Evolutionary conservation across 495 filamentous ascomycete genomes (phyloP), one percentile per base, ranked within the genome.

Genomic region (Xylaria curta): DNA sequence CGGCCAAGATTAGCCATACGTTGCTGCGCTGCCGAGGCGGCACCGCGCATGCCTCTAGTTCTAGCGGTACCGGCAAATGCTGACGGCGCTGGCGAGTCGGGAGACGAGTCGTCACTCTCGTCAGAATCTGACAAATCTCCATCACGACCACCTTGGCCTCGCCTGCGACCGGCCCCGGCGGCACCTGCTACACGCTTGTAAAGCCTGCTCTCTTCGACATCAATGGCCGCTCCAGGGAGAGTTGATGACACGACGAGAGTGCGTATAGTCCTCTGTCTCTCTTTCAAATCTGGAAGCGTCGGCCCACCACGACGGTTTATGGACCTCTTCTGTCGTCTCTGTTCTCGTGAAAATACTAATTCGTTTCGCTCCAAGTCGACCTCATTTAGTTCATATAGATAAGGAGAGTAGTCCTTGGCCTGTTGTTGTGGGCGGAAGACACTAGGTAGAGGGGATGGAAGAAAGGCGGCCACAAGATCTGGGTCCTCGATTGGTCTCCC

Each of bases 241-340:
- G 96, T 93, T 5, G 91, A 92, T 26, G 96, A 98, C 3, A 99
- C 94, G 68, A 98, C 87, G 73, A 97, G 84, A 0, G 94, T 97
- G 17, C 96, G 89, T 67, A 98, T 94, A 2, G 95, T 97, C 51
- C 94, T 89, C 78, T 93, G 94, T 47, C 95, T 89, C 76, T 99
- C 97, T 78, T 98, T 98, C 40, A 99, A 88, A 82, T 99, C 96
- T 15, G 96, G 96, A 49, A 99, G 84, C 69, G 93, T 91, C n/a
- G 97, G 96, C 0, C 96, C 96, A 71, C 96, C 96, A 66, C 96
- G 90, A 60, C 96, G 89, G 78, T 97, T 98, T 68, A 97, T 92
- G 5, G 95, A 97, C 47, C 96, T 90, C 83, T 98, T 98, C 82
- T 97, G 94, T 62, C 95, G 88, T 69, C 96, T 88, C 81, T 97